phyloP scores from a whole-genome alignment of 2,329 filamentous ascomycete species.

The Fusarium brevicatenulatum region DNA sequence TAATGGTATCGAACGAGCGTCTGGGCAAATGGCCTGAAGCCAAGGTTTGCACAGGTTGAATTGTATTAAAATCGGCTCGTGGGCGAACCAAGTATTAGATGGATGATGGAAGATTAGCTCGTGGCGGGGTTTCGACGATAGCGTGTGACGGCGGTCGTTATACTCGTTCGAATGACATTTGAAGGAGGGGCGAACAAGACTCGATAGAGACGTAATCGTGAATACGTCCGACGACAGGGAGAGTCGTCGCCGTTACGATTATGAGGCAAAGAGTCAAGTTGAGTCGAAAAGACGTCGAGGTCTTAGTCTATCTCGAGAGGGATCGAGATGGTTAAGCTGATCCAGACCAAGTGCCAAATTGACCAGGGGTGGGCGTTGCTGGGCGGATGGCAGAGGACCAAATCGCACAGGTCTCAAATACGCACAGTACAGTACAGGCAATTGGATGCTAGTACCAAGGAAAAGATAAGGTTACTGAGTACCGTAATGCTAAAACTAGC shows the following conservation, averaged over 20 bases:
- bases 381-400: slow-evolving; percentile 37
- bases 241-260: slow-evolving; percentile 35
- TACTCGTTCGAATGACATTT: slow-evolving; percentile 49
- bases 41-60: slow-evolving; percentile 5
- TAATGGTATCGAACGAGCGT: slow-evolving; percentile 24
- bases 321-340: slow-evolving; percentile 33
- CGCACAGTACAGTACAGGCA: slow-evolving; percentile 28
- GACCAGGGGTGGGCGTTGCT: slow-evolving; percentile 42
- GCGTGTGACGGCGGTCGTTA: slow-evolving; percentile 47
- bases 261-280: slow-evolving; percentile 3
- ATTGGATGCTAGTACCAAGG: background rate
- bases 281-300: slow-evolving; percentile 28
- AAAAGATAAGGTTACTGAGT: slow-evolving; percentile 31
- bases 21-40: slow-evolving; percentile 10
- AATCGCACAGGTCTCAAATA: slow-evolving; percentile 36
- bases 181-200: slow-evolving; percentile 38
- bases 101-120: slow-evolving; percentile 33
- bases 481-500: slow-evolving; percentile 23
- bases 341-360: slow-evolving; percentile 35
- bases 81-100: slow-evolving; percentile 20
- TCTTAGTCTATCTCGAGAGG: slow-evolving; percentile 32
- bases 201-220: slow-evolving; percentile 35
- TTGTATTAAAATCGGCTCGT: slow-evolving; percentile 25
- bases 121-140: slow-evolving; percentile 40
- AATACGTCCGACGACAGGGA: slow-evolving; percentile 2